Evolutionary conservation across 163 green algal genomes (phyloP), one percentile per base, ranked within the genome.

Genomic region (Scenedesmus sp.): DNA sequence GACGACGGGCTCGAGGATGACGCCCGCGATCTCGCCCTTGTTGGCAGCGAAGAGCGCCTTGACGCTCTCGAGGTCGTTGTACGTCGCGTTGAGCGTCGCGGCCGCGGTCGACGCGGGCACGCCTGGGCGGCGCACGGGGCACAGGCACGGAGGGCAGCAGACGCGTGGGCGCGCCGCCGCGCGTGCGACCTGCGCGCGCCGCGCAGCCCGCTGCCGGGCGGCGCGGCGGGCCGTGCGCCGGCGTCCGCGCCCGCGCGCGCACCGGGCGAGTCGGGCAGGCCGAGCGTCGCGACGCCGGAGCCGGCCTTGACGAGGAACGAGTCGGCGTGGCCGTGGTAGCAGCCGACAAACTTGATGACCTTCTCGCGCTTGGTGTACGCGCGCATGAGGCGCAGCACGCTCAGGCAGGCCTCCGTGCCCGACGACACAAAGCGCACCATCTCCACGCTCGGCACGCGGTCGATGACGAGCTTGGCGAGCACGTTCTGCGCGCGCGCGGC

Each of bases 1-100:
- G 18, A 99, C 96, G 6, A 99, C 96, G 26, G 97, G 97, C 92
- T 99, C 96, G 66, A 99, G 89, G 82, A 99, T 98, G 15, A 99
- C 78, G 48, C 97, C 96, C 11, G 94, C 93, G 78, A 99, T 97
- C 89, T 99, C 87, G 63, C 88, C 94, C 88, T 97, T 97, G 90
- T 99, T 97, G 58, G 89, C 94, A 28, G 89, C 92, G 80, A 99
- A 98, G 28, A 98, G 64, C 45, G 84, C 83, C 83, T 92, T 92
- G 22, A 99, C 97, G 5, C 76, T 87, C 29, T 97, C 95, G 48
- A 99, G 63, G 89, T 99, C 86, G 84, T 99, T 99, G 97, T 99
- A 99, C 29, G 91, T 92, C n/a, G 93, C 96, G 1, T 87, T 97
- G 50, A 99, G 89, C 7, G 96, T 99, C 54, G 89, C 85, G 15